These are phyloP conservation scores for Trametes coccinea DNA, from an alignment of 768 basidiomycete species.

Conservation along the genomic window DNA sequence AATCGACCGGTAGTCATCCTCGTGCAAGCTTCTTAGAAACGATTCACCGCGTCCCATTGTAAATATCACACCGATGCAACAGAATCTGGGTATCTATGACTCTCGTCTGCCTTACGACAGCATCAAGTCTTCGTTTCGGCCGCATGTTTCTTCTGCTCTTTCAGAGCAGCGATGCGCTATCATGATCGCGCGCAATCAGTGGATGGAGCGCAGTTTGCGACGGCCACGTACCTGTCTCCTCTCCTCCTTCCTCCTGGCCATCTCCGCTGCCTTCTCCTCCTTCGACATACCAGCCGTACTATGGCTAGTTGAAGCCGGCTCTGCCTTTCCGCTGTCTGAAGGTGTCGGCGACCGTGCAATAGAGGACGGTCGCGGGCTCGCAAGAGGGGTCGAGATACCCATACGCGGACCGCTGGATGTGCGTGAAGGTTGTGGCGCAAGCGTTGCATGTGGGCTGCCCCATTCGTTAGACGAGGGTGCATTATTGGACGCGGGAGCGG, in stretches of 20 bases:
- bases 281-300: slow-evolving; percentile 62
- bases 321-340: slow-evolving; percentile 23
- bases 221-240: slow-evolving; percentile 68
- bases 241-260: slow-evolving; percentile 90
- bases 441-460: neutral
- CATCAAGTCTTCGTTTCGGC: slow-evolving; percentile 30
- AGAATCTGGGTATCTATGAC: no score
- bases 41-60: no score
- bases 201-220: neutral
- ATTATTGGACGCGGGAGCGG: neutral
- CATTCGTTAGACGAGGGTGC: neutral
- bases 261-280: slow-evolving; percentile 93
- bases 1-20: no score
- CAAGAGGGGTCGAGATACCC: neutral
- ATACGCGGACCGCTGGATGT: neutral
- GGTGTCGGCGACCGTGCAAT: slow-evolving; percentile 23
- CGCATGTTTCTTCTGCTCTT: slow-evolving; percentile 73
- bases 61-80: no score
- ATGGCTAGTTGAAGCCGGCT: slow-evolving; percentile 20
- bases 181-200: neutral
- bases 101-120: no score
- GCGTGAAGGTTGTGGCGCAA: slow-evolving; percentile 13
- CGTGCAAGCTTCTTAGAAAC: no score
- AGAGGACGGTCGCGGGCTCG: slow-evolving; percentile 6
- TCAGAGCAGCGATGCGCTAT: slow-evolving; percentile 75